Evolutionary conservation across 768 basidiomycete genomes (phyloP), one percentile per base, ranked within the genome.

Genomic region (Collybia sordida): DNA sequence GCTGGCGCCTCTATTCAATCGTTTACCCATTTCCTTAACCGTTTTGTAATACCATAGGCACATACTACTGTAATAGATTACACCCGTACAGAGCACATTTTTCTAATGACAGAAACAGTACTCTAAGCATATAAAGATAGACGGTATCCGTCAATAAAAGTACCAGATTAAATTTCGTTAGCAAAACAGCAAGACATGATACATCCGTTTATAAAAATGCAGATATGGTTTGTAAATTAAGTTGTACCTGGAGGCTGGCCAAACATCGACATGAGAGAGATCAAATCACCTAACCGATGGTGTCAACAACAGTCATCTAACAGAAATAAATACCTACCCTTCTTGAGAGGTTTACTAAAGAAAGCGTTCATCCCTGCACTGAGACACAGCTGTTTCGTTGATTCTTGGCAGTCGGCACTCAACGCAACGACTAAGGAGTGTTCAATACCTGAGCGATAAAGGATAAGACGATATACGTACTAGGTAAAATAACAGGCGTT

Each of bases 311-410:
- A 14, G 22, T 24, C 17, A 35, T 7, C 23, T 36, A 22, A 14
- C 17, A 25, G 40, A 12, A 1, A 25, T 8, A n/a, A 1, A 6
- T 12, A 59, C 72, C 47, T 50, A 82, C 83, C 69, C 60, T 80
- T 83, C 58, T 73, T 80, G 35, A 88, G 66, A 11, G 88, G 88
- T 66, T 90, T 90, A 60, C 81, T 86, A 55, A 88, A 78, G 63
- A 88, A 90, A 3, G 75, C 72, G 58, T 88, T 86, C 88, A 90
- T 90, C 8, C 88, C 88, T 3, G 85, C 83, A 54, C 83, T 87
- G n/a, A 88, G 64, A 57, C 87, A 90, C 8, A 88, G 73, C 60
- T 82, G 79, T 58, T 87, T 87, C 1, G 87, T 87, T 3, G 85
- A 86, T 44, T 86, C 85, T 65, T 89, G 86, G 56, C 84, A 86